Percentiles rank a stretch among this genome's conserved stretches.
Conservation (phyloP, 129 eudicot species). For the Flaveria brownii region DNA sequence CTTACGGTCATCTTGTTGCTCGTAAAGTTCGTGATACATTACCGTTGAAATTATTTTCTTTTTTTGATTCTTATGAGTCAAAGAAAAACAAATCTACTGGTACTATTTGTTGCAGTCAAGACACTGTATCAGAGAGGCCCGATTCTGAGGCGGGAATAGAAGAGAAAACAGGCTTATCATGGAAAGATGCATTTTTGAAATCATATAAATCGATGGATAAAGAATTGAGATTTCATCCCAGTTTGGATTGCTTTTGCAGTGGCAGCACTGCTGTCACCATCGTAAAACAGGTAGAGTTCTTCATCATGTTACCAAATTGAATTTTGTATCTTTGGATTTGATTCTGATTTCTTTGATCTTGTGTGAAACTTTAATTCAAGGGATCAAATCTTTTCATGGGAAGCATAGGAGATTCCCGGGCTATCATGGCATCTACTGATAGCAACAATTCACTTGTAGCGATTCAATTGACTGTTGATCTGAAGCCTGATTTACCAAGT, state of each 20-base stretch:
- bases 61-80: constrained; percentile 60
- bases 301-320: not conserved
- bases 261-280: constrained; percentile 97
- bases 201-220: constrained; percentile 94
- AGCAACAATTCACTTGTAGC: constrained; percentile 35
- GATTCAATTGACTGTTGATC: constrained; percentile 42
- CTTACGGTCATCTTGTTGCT: constrained; percentile 91
- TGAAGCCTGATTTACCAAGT: constrained; percentile 97
- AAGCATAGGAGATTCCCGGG: constrained; percentile 37
- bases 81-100: constrained; percentile 53
- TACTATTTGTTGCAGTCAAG: constrained; percentile 57
- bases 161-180: constrained; percentile 47
- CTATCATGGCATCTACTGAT: constrained; percentile 34
- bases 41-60: constrained; percentile 70
- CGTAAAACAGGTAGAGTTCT: constrained; percentile 69
- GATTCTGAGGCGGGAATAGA: constrained; percentile 61
- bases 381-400: constrained; percentile 41
- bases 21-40: constrained; percentile 89
- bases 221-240: constrained; percentile 85
- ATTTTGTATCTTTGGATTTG: constrained; percentile 16
- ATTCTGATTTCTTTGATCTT: constrained; percentile 4
- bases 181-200: constrained; percentile 91
- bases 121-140: constrained; percentile 50
- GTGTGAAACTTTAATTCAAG: constrained; percentile 15
- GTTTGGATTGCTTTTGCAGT: constrained; percentile 92